These are phyloP conservation scores for Monosporascus cannonballus DNA, from an alignment of 2,329 filamentous ascomycete species.

Conservation along the genomic window DNA sequence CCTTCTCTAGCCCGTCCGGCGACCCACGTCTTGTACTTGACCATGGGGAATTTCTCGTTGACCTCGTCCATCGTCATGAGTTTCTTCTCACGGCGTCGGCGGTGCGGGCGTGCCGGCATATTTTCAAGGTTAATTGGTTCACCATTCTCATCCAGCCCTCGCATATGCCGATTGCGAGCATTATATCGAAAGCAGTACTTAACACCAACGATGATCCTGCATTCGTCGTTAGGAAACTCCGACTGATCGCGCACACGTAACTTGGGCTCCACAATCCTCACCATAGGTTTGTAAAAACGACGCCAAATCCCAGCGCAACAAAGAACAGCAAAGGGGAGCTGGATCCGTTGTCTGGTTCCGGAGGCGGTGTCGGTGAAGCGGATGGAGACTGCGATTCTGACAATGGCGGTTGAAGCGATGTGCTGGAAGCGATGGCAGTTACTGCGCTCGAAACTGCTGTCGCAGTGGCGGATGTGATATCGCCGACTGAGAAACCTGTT, in stretches of 20 bases:
- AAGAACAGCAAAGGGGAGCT: conserved; percentile 83
- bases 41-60: conserved; percentile 91
- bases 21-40: conserved; percentile 96
- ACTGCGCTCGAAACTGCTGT: neutral
- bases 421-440: neutral
- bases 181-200: conserved; percentile 99
- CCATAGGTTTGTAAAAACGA: conserved; percentile 98
- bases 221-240: conserved; percentile 18
- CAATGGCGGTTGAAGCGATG: neutral
- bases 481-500: neutral
- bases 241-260: neutral
- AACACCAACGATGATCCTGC: conserved; percentile 97
- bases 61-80: conserved; percentile 99
- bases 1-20: conserved; percentile 77
- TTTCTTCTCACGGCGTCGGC: conserved; percentile 91
- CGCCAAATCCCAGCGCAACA: conserved; percentile 91
- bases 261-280: conserved; percentile 39
- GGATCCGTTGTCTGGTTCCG: conserved; percentile 31
- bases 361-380: conserved; percentile 11
- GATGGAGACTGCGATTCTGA: conserved; percentile 6
- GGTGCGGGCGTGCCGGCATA: conserved; percentile 73
- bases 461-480: conserved; percentile 2
- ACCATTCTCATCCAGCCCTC: conserved; percentile 66
- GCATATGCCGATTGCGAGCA: conserved; percentile 77
- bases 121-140: conserved; percentile 83